A percentile compares a stretch with the other conserved stretches of the same genome.
Conservation (phyloP, 164 flowering plant species). For the Kalanchoe fedtschenkoi region DNA sequence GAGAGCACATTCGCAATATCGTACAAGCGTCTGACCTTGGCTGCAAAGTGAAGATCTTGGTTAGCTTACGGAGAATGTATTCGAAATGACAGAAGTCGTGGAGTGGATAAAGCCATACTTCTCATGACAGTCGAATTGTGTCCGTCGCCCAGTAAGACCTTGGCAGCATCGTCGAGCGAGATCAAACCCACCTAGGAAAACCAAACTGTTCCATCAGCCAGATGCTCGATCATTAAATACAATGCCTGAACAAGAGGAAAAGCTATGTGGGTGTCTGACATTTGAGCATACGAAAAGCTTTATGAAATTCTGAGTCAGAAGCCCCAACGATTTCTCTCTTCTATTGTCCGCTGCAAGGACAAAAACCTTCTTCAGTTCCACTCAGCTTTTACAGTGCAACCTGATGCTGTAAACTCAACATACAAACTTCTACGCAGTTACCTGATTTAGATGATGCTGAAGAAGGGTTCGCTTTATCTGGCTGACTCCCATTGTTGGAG, state of each 20-base stretch:
- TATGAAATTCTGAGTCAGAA: constrained; percentile 84
- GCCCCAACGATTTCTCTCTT: constrained; percentile 84
- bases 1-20: constrained; percentile 96
- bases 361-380: background rate
- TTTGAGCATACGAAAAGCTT: constrained; percentile 78
- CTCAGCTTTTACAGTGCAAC: background rate
- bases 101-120: constrained; percentile 34
- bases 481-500: constrained; percentile 33
- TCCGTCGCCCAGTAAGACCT: constrained; percentile 59
- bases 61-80: constrained; percentile 12
- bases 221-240: background rate
- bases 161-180: constrained; percentile 86
- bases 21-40: constrained; percentile 81
- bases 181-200: constrained; percentile 42
- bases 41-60: constrained; percentile 37
- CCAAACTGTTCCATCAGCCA: background rate
- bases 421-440: constrained; percentile 7
- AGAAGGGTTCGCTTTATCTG: constrained; percentile 24
- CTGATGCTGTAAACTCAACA: background rate
- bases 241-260: background rate
- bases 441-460: constrained; percentile 22
- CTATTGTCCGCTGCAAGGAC: constrained; percentile 42
- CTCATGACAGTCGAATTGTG: constrained; percentile 41
- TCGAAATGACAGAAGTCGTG: background rate
- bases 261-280: constrained; percentile 27